Percentiles rank a stretch among this genome's conserved stretches.
Evolutionary conservation across 306 rosid genomes (phyloP).

Genomic region (Urtica urens): DNA sequence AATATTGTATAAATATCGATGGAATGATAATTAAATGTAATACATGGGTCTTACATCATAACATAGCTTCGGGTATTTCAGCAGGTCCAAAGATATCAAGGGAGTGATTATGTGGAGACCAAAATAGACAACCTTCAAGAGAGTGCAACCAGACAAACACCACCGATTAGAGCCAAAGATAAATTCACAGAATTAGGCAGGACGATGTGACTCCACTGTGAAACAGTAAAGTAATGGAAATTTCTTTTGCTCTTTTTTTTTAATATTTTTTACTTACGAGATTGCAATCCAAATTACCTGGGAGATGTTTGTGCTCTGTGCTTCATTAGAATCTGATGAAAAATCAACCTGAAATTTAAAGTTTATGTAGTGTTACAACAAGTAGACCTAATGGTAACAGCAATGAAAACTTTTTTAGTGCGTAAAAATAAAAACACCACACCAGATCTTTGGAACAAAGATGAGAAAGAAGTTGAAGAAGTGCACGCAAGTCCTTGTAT

Average conservation of each 20-base stretch:
- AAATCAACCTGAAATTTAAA: constrained; percentile 62
- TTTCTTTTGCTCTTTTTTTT: neutral
- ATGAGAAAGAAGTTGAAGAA: constrained; percentile 88
- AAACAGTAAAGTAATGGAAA: constrained; percentile 21
- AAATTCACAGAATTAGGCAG: too few relatives aligned
- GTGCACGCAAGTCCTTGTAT: constrained; percentile 93
- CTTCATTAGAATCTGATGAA: constrained; percentile 67
- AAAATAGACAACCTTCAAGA: constrained; percentile 77
- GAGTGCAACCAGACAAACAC: neutral
- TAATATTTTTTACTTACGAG: neutral
- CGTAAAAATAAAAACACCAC: constrained; percentile 8
- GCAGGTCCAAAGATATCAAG: constrained; percentile 72
- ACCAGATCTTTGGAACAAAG: constrained; percentile 96
- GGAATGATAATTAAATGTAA: neutral
- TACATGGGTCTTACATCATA: constrained; percentile 58
- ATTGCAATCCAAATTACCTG: constrained; percentile 43
- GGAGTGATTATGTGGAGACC: constrained; percentile 90
- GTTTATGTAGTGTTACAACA: constrained; percentile 15
- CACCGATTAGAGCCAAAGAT: too few relatives aligned
- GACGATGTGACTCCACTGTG: too few relatives aligned
- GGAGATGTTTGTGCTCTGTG: constrained; percentile 75
- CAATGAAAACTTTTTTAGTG: neutral
- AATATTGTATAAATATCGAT: neutral
- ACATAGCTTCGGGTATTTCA: constrained; percentile 89
- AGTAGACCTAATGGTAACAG: constrained; percentile 8